Evolutionary conservation across 2,329 filamentous ascomycete genomes (phyloP).

Genomic region (Akanthomyces lecanii): DNA sequence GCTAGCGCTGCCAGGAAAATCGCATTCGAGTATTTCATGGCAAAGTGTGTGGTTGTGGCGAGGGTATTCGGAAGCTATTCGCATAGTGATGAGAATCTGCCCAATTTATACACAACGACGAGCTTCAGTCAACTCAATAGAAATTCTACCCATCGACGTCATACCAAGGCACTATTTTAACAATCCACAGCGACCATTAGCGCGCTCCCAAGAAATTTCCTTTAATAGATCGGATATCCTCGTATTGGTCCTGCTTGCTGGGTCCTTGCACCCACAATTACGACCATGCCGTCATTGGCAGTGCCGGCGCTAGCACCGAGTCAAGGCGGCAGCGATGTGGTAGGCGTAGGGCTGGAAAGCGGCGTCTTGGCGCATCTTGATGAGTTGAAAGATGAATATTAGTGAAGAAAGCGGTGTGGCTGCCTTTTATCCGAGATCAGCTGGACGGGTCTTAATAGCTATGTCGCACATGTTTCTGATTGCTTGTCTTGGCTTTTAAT

Average conservation of each 20-base stretch:
- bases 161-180: slow-evolving; percentile 5
- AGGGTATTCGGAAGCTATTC: neutral
- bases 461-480: neutral
- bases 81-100: neutral
- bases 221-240: slow-evolving; percentile 5
- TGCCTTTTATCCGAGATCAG: neutral
- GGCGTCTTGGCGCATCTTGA: neutral
- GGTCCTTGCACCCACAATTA: slow-evolving; percentile 14
- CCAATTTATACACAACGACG: slow-evolving; percentile 7
- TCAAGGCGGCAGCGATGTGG: neutral
- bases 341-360: neutral
- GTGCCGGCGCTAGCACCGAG: neutral
- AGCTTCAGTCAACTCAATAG: neutral
- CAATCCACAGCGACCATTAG: neutral
- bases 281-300: slow-evolving; percentile 8
- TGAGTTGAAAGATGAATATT: neutral
- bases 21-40: slow-evolving; percentile 3
- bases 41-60: neutral
- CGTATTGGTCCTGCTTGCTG: slow-evolving; percentile 10
- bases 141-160: neutral
- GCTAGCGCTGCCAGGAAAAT: slow-evolving; percentile 3
- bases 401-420: neutral
- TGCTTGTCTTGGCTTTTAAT: neutral
- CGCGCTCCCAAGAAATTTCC: slow-evolving; percentile 1
- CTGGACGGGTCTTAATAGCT: neutral